These are phyloP conservation scores for Agrocybe chaxingu DNA, from an alignment of 768 basidiomycete species.

Conservation along the genomic window DNA sequence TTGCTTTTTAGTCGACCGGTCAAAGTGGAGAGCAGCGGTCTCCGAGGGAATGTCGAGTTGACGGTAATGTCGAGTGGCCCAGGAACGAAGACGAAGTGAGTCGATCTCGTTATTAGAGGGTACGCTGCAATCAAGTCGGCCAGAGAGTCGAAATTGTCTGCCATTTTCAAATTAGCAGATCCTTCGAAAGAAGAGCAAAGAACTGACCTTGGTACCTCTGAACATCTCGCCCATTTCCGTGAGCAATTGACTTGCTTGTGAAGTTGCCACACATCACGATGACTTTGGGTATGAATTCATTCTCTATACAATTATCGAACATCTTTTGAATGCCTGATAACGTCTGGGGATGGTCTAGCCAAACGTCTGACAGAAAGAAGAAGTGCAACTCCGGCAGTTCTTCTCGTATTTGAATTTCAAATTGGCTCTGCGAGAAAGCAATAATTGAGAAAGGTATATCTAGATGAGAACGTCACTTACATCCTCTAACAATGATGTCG, in stretches of 20 bases:
- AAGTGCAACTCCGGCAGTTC: constrained; percentile 79
- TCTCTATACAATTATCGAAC: constrained; percentile 88
- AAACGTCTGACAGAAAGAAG: constrained; percentile 94
- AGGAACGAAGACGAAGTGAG: constrained; percentile 93
- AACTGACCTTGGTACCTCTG: constrained; percentile 78
- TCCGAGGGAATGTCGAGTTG: constrained; percentile 78
- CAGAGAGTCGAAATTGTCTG: constrained; percentile 85
- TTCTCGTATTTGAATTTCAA: constrained; percentile 57
- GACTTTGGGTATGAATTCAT: constrained; percentile 80
- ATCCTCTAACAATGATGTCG: constrained; percentile 87
- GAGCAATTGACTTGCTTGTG: constrained; percentile 74
- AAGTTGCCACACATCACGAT: constrained; percentile 97
- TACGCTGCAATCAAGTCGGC: constrained; percentile 84
- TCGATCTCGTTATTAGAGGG: constrained; percentile 67
- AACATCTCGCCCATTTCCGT: constrained; percentile 75
- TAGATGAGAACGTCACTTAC: constrained; percentile 41
- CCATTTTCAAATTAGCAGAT: background rate
- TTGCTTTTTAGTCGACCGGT: constrained; percentile 64
- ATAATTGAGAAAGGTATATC: constrained; percentile 3
- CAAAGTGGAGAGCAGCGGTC: constrained; percentile 75
- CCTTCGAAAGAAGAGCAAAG: background rate
- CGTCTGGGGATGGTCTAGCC: constrained; percentile 88
- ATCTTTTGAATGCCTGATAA: constrained; percentile 76
- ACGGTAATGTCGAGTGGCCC: constrained; percentile 89
- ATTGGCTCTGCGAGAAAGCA: constrained; percentile 47